Conservation (phyloP, 768 basidiomycete genomes). For the Mycena haematopus region DNA sequence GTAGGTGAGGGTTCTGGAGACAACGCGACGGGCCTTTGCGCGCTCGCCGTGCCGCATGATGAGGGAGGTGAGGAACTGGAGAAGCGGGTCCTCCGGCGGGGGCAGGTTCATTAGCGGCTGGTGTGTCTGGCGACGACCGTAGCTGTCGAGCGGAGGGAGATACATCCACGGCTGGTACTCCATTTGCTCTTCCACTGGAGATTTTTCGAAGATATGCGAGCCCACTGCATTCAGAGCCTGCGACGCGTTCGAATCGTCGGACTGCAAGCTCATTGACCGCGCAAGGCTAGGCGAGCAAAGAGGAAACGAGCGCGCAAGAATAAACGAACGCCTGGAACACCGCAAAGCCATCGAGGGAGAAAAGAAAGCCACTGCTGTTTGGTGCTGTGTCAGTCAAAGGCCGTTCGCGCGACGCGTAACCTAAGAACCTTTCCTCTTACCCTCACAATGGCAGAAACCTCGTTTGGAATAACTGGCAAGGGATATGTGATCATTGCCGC, state of each 20-base stretch:
- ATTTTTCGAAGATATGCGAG: conserved; percentile 4
- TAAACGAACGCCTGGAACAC: background rate
- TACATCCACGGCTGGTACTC: conserved; percentile 16
- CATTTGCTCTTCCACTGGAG: background rate
- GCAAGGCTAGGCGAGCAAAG: background rate
- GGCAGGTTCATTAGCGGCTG: conserved; percentile 60
- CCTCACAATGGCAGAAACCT: conserved; percentile 74
- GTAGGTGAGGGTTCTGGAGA: conserved; percentile 69
- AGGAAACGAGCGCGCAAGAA: background rate
- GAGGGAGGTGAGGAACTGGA: conserved; percentile 67
- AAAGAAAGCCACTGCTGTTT: background rate
- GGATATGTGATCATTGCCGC: conserved; percentile 93
- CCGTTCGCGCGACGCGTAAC: conserved; percentile 21
- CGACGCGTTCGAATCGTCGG: conserved; percentile 7
- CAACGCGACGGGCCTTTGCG: conserved; percentile 60
- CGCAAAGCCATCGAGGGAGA: background rate
- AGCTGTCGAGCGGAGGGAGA: conserved; percentile 9
- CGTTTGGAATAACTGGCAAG: conserved; percentile 90
- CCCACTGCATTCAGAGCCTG: conserved; percentile 32
- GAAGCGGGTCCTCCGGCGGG: conserved; percentile 76
- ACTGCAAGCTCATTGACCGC: background rate
- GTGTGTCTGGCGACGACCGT: conserved; percentile 13
- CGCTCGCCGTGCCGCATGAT: conserved; percentile 72
- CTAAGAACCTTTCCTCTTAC: conserved; percentile 8
- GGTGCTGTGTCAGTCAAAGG: background rate